Evolutionary conservation across 2,329 filamentous ascomycete genomes (phyloP), one percentile per base, ranked within the genome.

Genomic region (Botryotinia convoluta): DNA sequence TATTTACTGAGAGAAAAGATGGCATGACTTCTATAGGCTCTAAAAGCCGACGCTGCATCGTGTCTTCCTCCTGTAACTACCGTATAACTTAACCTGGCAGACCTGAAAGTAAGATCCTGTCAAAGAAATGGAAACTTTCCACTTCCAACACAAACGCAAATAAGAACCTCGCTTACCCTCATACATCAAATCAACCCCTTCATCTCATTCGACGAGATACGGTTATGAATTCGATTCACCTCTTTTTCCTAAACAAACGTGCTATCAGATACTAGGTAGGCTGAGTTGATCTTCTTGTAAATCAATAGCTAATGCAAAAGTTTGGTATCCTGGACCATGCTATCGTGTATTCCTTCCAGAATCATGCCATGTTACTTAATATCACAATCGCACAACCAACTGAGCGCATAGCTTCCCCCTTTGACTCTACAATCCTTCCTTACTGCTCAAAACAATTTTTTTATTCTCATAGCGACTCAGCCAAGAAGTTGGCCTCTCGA

Each of bases 221-320:
- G 26, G 0, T n/a, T 14, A 3, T 14, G 2, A n/a, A 9, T n/a
- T n/a, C 26, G 12, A n/a, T 51, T 14, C 48, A 0, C 10, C 22
- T 51, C 48, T 26, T 26, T 26, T 14, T 20, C 44, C 9, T 0
- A 5, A 5, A 26, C 22, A n/a, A 14, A 51, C 4, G 8, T 51
- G 1, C 10, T n/a, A 12, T 26, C 48, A 14, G 14, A 51, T 1
- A n/a, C 48, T 12, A n/a, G 0, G 26, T 0, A n/a, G 48, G 26
- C 22, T 2, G 3, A 14, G 4, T n/a, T 4, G 3, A n/a, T 6
- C 5, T 51, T 51, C 45, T 51, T 1, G 10, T n/a, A 3, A 1
- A 14, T 51, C 9, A 51, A 51, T 12, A 7, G 4, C 48, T 14
- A n/a, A n/a, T 12, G 9, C 9, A 10, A n/a, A n/a, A n/a, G 1